These are phyloP conservation scores for Aspergillus awamori DNA, from an alignment of 2,329 filamentous ascomycete species.

Conservation along the genomic window DNA sequence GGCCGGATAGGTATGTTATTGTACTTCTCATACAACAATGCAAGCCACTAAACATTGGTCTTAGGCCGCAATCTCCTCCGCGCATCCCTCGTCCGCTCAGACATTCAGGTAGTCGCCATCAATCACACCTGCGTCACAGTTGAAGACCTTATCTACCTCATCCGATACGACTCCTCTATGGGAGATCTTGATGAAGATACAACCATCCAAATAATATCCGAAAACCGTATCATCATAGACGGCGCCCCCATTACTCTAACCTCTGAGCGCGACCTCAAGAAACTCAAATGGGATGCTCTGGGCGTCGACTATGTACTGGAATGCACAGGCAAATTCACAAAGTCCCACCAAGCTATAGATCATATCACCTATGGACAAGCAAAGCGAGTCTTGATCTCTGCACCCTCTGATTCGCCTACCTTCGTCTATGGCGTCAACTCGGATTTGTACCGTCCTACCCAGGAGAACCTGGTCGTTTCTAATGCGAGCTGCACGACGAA, in stretches of 20 bases:
- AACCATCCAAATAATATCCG: constrained; percentile 86
- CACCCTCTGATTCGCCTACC: constrained; percentile 71
- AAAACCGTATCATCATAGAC: constrained; percentile 66
- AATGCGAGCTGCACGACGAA: constrained; percentile 40
- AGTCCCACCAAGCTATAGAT: constrained; percentile 71
- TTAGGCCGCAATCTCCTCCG: constrained; percentile 66
- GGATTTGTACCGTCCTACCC: constrained; percentile 26
- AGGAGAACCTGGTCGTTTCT: constrained; percentile 30
- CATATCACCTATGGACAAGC: constrained; percentile 79
- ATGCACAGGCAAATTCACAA: constrained; percentile 61
- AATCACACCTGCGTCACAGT: constrained; percentile 34
- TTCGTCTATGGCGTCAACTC: constrained; percentile 39
- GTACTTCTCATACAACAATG: background rate
- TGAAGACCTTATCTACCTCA: constrained; percentile 34
- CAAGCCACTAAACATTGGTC: too few relatives aligned
- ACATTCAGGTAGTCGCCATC: constrained; percentile 33
- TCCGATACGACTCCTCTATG: constrained; percentile 51
- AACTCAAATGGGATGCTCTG: constrained; percentile 31
- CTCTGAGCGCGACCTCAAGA: constrained; percentile 32
- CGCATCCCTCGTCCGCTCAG: constrained; percentile 25
- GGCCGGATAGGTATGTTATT: constrained; percentile 70
- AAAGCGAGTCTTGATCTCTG: constrained; percentile 76
- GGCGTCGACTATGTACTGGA: constrained; percentile 34
- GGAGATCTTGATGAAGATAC: constrained; percentile 96
- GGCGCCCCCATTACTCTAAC: constrained; percentile 28